Evolutionary conservation across 2,329 filamentous ascomycete genomes (phyloP).

Genomic region (Anthostomella pinea): DNA sequence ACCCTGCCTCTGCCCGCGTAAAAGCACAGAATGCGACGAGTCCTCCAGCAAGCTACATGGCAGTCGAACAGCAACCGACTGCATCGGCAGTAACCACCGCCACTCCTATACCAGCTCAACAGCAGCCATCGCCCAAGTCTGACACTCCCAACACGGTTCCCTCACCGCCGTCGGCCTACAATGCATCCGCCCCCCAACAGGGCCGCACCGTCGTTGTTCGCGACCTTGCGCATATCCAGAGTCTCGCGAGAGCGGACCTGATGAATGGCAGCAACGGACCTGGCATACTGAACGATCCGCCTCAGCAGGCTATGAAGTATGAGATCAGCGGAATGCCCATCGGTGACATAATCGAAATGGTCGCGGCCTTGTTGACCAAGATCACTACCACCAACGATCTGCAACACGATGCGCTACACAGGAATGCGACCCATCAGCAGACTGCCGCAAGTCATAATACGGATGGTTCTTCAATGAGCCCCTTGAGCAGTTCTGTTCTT

Average conservation of each 20-base stretch:
- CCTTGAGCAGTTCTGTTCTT: slow-evolving; percentile 66
- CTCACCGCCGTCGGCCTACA: slow-evolving; percentile 29
- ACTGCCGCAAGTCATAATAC: slow-evolving; percentile 46
- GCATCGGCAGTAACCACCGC: slow-evolving; percentile 22
- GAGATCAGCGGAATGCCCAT: slow-evolving; percentile 98
- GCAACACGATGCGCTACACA: slow-evolving; percentile 87
- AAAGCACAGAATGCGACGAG: slow-evolving; percentile 40
- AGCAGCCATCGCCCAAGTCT: slow-evolving; percentile 30
- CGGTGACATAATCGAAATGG: slow-evolving; percentile 97
- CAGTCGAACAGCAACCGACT: slow-evolving; percentile 37
- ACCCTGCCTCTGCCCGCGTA: slow-evolving; percentile 36
- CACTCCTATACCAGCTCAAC: slow-evolving; percentile 23
- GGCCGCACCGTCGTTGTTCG: slow-evolving; percentile 71
- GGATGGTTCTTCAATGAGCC: slow-evolving; percentile 55
- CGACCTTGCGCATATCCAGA: slow-evolving; percentile 88
- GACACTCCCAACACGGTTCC: slow-evolving; percentile 25
- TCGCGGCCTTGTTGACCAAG: slow-evolving; percentile 90
- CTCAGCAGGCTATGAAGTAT: slow-evolving; percentile 64
- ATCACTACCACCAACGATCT: slow-evolving; percentile 96
- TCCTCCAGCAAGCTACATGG: slow-evolving; percentile 44
- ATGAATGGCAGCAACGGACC: slow-evolving; percentile 49
- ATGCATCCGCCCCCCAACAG: slow-evolving; percentile 37
- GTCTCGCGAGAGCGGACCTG: slow-evolving; percentile 76
- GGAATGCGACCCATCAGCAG: slow-evolving; percentile 59
- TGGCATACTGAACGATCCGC: slow-evolving; percentile 49